phyloP scores from a whole-genome alignment of 306 rosid genomes.

The Corylus heterophylla region DNA sequence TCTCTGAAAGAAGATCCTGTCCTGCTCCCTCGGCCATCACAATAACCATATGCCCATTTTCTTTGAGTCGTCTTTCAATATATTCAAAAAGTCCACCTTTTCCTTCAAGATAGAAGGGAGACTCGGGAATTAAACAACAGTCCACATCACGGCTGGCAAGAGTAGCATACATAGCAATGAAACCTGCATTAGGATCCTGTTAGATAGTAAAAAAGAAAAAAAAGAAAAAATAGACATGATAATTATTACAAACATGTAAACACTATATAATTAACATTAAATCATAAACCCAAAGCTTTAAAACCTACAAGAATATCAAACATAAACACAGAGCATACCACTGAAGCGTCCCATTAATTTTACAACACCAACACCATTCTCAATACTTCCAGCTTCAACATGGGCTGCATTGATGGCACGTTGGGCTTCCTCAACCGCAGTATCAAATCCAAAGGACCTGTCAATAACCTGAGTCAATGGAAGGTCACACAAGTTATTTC shows the following conservation, averaged over 20 bases:
- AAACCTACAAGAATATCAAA: conserved; percentile 25
- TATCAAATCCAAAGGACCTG: conserved; percentile 90
- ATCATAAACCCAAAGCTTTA: background rate
- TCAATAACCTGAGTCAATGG: conserved; percentile 67
- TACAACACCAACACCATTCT: conserved; percentile 87
- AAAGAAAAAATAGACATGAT: background rate
- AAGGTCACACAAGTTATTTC: background rate
- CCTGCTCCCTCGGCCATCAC: conserved; percentile 95
- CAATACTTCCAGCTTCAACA: conserved; percentile 83
- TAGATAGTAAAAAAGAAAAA: conserved; percentile 7
- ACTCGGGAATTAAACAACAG: conserved; percentile 92
- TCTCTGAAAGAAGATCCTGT: conserved; percentile 76
- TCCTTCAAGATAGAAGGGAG: conserved; percentile 88
- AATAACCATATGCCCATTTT: conserved; percentile 86
- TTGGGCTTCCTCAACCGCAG: conserved; percentile 97
- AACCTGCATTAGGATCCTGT: conserved; percentile 46
- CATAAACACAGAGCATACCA: conserved; percentile 44
- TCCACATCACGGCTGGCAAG: conserved; percentile 95
- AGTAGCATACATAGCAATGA: conserved; percentile 93
- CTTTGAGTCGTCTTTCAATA: conserved; percentile 64
- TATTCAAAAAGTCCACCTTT: conserved; percentile 78
- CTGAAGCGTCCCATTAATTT: conserved; percentile 91
- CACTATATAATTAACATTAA: background rate
- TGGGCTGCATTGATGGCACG: conserved; percentile 96
- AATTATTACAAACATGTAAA: conserved; percentile 1